Percentiles rank a stretch among this genome's conserved stretches.
These are phyloP conservation scores for Closterium sp. DNA, from an alignment of 139 green algal species.

Conservation along the genomic window DNA sequence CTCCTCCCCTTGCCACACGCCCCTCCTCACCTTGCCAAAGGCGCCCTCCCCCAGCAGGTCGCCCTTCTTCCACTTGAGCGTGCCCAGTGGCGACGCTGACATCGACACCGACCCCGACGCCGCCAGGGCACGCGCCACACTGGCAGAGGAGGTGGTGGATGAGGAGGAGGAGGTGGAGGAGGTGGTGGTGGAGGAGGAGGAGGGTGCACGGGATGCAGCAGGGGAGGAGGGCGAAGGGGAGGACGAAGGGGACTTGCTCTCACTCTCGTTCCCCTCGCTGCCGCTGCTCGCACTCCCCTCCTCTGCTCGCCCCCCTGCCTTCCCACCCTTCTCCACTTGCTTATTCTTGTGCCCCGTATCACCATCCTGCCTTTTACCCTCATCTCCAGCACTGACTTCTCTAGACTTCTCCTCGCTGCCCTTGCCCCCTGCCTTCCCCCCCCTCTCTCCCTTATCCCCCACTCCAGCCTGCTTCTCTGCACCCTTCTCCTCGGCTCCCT, in stretches of 20 bases:
- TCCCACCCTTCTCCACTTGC: not conserved
- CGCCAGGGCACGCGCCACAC: not conserved
- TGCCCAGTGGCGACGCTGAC: slow-evolving; percentile 48
- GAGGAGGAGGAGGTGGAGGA: no score
- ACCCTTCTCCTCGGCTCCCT: not conserved
- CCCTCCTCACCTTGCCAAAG: slow-evolving; percentile 61
- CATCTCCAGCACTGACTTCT: not conserved
- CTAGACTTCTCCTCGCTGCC: not conserved
- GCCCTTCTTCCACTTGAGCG: slow-evolving; percentile 51
- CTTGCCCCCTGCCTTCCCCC: not conserved
- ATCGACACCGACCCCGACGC: not conserved
- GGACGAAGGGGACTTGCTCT: not conserved
- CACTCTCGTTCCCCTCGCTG: not conserved
- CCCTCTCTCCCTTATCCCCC: not conserved
- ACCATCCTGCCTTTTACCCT: not conserved
- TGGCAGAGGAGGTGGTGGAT: not conserved
- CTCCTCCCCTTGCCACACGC: no score
- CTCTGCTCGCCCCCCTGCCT: not conserved
- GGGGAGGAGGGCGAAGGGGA: not conserved
- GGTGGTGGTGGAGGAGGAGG: no score
- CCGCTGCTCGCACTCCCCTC: not conserved
- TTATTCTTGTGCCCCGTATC: not conserved
- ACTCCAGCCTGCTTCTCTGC: not conserved
- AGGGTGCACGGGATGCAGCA: no score
- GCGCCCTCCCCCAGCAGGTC: slow-evolving; percentile 64